These are phyloP conservation scores for Plasmodium malariae DNA, from an alignment of 169 alveolate species.

Conservation along the genomic window DNA sequence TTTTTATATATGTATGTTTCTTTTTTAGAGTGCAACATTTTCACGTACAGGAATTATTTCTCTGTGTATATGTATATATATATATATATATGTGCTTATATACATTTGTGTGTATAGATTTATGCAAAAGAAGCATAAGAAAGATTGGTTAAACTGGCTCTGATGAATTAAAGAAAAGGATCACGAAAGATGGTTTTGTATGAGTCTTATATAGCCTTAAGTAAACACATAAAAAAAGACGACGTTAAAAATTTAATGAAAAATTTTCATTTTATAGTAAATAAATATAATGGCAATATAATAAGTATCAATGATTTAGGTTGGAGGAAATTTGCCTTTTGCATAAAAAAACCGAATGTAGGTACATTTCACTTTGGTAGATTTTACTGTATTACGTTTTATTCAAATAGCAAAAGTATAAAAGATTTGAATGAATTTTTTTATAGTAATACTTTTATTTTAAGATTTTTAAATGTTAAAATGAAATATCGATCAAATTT, in stretches of 20 bases:
- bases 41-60: not conserved
- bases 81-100: not conserved
- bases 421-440: slow-evolving; percentile 84
- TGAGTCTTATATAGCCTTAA: slow-evolving; percentile 70
- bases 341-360: slow-evolving; percentile 85
- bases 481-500: slow-evolving; percentile 87
- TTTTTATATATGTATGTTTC: not conserved
- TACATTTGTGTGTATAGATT: not conserved
- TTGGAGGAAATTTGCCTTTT: slow-evolving; percentile 77
- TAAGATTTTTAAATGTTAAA: slow-evolving; percentile 82
- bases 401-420: slow-evolving; percentile 84
- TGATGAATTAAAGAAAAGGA: not conserved
- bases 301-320: slow-evolving; percentile 74
- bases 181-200: slow-evolving; percentile 65
- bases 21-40: not conserved
- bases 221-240: slow-evolving; percentile 68
- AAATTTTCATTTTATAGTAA: slow-evolving; percentile 64
- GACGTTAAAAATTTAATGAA: slow-evolving; percentile 76
- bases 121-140: not conserved
- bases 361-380: slow-evolving; percentile 87
- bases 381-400: slow-evolving; percentile 84
- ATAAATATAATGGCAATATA: slow-evolving; percentile 73
- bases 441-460: slow-evolving; percentile 82
- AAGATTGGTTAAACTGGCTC: not conserved
- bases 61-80: not conserved